Evolutionary conservation across 2,329 filamentous ascomycete species (phyloP).

Genomic region (Berkeleyomyces basicola): DNA sequence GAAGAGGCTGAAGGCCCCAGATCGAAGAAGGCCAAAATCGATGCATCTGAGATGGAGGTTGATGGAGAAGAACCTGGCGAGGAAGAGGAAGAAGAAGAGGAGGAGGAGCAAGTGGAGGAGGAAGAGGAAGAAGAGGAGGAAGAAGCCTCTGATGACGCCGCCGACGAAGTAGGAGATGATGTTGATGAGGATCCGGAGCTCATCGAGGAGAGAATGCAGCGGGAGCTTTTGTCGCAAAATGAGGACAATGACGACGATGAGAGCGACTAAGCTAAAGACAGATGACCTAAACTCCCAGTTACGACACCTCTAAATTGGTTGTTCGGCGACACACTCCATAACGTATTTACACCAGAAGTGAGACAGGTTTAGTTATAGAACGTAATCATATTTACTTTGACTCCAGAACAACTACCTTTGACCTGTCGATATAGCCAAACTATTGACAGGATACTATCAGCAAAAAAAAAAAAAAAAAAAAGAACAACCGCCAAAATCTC

Average conservation of each 20-base stretch:
- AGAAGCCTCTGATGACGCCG: conserved; percentile 31
- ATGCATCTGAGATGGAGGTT: conserved; percentile 22
- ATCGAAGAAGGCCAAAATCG: conserved; percentile 31
- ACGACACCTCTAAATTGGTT: too few relatives aligned
- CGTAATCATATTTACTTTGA: neutral
- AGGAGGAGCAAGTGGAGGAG: conserved; percentile 24
- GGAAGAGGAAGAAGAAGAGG: conserved; percentile 33
- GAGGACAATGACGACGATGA: conserved; percentile 48
- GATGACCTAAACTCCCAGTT: neutral
- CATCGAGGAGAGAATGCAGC: conserved; percentile 34
- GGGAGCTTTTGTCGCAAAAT: conserved; percentile 37
- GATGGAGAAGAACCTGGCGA: conserved; percentile 26
- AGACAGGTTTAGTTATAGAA: neutral
- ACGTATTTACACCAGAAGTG: too few relatives aligned
- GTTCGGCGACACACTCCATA: too few relatives aligned
- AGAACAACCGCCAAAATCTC: neutral
- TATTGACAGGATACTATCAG: neutral
- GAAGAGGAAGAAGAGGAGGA: conserved; percentile 21
- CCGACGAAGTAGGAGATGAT: conserved; percentile 27
- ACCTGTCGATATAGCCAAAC: neutral
- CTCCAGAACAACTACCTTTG: neutral
- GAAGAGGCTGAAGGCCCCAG: conserved; percentile 21
- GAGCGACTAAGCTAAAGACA: conserved; percentile 29
- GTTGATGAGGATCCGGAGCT: conserved; percentile 28
- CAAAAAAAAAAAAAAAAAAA: neutral